phyloP scores from a whole-genome alignment of 176 grass and related monocot genomes.

The Elaeis guineensis region DNA sequence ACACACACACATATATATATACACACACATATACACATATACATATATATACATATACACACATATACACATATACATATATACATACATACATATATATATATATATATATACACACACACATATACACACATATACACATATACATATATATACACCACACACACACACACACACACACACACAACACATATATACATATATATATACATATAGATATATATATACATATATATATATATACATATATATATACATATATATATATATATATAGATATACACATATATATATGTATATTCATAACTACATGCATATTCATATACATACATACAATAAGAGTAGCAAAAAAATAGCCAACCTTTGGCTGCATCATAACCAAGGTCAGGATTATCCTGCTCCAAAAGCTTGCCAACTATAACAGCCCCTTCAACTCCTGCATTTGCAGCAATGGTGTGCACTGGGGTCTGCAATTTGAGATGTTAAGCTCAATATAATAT shows the following conservation, averaged over 20 bases:
- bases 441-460: conserved; percentile 81
- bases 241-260: too few relatives aligned
- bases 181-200: too few relatives aligned
- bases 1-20: too few relatives aligned
- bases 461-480: conserved; percentile 56
- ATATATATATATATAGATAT: too few relatives aligned
- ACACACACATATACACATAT: background rate
- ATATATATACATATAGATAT: too few relatives aligned
- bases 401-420: conserved; percentile 92
- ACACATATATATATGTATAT: too few relatives aligned
- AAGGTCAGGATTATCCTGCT: conserved; percentile 80
- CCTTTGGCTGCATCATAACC: conserved; percentile 98
- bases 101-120: too few relatives aligned
- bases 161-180: too few relatives aligned
- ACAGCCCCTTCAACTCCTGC: conserved; percentile 96
- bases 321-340: background rate
- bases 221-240: too few relatives aligned
- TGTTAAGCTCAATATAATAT: too few relatives aligned
- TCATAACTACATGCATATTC: background rate
- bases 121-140: too few relatives aligned
- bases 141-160: too few relatives aligned
- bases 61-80: background rate
- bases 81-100: fast-evolving
- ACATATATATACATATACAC: background rate
- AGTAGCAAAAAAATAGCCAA: conserved; percentile 7